Evolutionary conservation across 2,329 filamentous ascomycete genomes (phyloP), one percentile per base, ranked within the genome.

Genomic region (Myriosclerotinia curreyana): DNA sequence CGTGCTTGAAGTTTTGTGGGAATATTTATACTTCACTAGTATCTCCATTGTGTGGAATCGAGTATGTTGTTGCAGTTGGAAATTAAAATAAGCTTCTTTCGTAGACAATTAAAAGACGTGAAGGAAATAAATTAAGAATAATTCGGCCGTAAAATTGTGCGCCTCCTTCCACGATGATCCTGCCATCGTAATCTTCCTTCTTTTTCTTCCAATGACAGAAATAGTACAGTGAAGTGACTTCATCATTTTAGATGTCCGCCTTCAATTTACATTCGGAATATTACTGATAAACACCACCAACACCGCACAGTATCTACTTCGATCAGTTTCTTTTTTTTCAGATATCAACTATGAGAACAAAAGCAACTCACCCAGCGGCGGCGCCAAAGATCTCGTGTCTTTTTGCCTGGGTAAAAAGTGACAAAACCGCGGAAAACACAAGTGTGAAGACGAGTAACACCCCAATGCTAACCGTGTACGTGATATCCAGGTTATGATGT

Each of bases 311-410:
- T 71, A 70, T 8, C 68, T 70, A 34, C 2, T 11, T 44, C 20
- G 8, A 1, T 20, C 34, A 60, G 34, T 28, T 44, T 12, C 28
- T 54, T 20, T 36, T 17, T 31, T 6, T 14, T 6, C n/a, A 20
- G 15, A 34, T 22, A 25, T 60, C 17, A 49, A 51, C 15, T 38
- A 15, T 17, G 15, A n/a, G 12, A 5, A 17, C 22, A 20, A 5
- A 28, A 25, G 2, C 1, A 14, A 70, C 68, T 65, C 63, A 73
- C 69, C 65, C 71, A 58, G 70, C 71, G 52, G 69, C 69, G 5
- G 70, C 69, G n/a, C 63, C 69, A n/a, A 73, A 54, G 15, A 72
- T 63, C 25, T 72, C 70, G 58, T 72, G 71, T 25, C 70, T 53
- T 58, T 67, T 71, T 5, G 71, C 71, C 62, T 66, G 62, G 0